Base-by-base conservation (phyloP, 306 rosid species). In the Ormosia emarginata region DNA sequence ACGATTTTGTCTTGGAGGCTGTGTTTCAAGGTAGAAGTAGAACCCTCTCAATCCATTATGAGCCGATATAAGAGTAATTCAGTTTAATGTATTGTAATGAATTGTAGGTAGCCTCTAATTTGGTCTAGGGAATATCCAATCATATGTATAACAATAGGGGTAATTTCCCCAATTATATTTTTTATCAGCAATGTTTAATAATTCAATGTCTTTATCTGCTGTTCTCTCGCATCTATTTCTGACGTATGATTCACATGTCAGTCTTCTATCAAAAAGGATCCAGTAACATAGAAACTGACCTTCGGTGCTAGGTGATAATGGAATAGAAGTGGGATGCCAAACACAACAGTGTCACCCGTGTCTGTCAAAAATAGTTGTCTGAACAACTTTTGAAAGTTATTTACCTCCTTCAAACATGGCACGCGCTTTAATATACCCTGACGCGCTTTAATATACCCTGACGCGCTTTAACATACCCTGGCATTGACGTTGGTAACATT, bases 101-200 rank as follows among this genome's bases (percentile, higher is more conserved):
- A 67, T 40, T 67, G 55, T 78, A 67, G 84, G 74, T 55, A 73
- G 78, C 65, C 75, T 59, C 83, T 82, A 78, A 78, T 82, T 81
- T 73, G 41, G 14, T 77, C 44, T 24, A 49, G 78, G 77, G 46
- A 50, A 44, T 85, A 29, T 64, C 4, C 30, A 56, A 30, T 79
- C 9, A 41, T 24, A 73, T 70, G 67, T 37, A 76, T 37, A 69
- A 71, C 85, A 61, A 46, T 65, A 47, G 79, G 83, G 84, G 86
- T 39, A 32, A 77, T 78, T 85, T 72, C 78, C 88, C 86, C 86
- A 77, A 50, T 75, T 24, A 41, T 74, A 39, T 15, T 39, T 77
- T 50, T 67, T 30, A n/a, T 17, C 13, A 44, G 24, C 66, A 32
- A 32, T 80, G 74, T 80, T 74, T 75, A 37, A 61, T 68, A 58